Percentiles rank a stretch among this genome's conserved stretches.
phyloP scores from a whole-genome alignment of 2,329 filamentous ascomycete genomes.

The Metarhizium rileyi region DNA sequence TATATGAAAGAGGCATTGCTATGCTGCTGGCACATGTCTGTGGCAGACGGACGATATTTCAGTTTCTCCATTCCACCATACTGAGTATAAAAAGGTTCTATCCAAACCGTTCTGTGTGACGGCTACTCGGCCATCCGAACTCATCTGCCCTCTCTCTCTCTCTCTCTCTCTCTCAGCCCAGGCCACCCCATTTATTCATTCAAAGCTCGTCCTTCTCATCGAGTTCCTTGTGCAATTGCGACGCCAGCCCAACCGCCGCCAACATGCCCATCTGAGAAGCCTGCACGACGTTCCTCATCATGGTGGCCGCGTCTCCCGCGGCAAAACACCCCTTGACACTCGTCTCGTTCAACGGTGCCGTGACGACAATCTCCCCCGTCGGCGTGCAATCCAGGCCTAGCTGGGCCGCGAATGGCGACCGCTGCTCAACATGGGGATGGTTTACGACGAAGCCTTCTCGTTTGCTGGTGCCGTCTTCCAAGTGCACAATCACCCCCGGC shows the following conservation, averaged over 20 bases:
- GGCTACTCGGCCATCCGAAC: no score
- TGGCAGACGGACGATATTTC: no score
- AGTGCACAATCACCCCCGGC: conserved; percentile 24
- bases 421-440: conserved; percentile 26
- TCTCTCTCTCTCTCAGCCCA: not conserved
- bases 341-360: conserved; percentile 37
- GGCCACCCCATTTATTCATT: not conserved
- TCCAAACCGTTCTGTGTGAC: no score
- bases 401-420: conserved; percentile 31
- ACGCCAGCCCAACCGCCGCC: conserved; percentile 17
- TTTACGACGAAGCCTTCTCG: conserved; percentile 32
- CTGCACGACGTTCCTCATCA: conserved; percentile 19
- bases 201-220: conserved; percentile 17
- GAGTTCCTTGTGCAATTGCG: conserved; percentile 17
- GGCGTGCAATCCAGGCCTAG: conserved; percentile 32
- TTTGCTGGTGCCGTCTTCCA: conserved; percentile 27
- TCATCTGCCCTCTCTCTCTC: no score
- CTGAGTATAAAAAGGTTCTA: no score
- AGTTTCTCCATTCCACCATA: no score
- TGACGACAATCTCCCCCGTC: conserved; percentile 32
- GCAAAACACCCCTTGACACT: conserved; percentile 42
- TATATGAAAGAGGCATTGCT: no score
- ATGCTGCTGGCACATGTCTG: no score
- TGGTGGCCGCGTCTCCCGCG: conserved; percentile 36
- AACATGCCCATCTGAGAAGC: conserved; percentile 20